Evolutionary conservation across 192 early-diverging fungal genomes (phyloP).

Genomic region (Rhizoclosmatium globosum): DNA sequence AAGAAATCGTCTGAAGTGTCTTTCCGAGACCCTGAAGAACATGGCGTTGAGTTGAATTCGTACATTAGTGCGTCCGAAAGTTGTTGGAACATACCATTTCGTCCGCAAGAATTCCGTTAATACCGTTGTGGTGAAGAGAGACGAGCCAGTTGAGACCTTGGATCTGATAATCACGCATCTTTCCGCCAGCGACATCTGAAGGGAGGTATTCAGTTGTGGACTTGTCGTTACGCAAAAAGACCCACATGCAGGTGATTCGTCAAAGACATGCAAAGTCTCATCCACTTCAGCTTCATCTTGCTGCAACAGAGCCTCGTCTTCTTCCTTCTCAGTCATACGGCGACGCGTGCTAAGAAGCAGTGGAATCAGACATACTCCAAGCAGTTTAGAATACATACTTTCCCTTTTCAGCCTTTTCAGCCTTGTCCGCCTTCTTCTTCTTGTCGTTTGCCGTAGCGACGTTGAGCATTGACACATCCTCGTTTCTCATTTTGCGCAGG

Average conservation of each 20-base stretch:
- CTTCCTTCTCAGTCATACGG: conserved; percentile 97
- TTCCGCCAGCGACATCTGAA: conserved; percentile 88
- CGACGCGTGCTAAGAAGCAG: conserved; percentile 64
- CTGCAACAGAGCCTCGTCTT: conserved; percentile 92
- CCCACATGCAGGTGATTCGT: conserved; percentile 88
- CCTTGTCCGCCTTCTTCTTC: conserved; percentile 45
- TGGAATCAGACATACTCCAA: not conserved
- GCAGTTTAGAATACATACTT: not conserved
- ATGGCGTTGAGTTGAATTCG: not conserved
- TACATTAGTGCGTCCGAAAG: not conserved
- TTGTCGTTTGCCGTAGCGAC: conserved; percentile 49
- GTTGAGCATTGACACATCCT: conserved; percentile 46
- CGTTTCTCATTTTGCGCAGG: conserved; percentile 53
- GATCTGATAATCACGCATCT: conserved; percentile 94
- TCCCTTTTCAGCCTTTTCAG: not conserved
- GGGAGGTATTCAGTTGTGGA: not conserved
- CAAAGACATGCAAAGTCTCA: conserved; percentile 69
- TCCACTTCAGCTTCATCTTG: conserved; percentile 66
- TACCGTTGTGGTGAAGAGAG: conserved; percentile 93
- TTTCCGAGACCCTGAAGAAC: conserved; percentile 85
- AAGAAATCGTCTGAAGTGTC: conserved; percentile 95
- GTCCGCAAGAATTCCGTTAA: conserved; percentile 99
- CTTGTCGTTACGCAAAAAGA: not conserved
- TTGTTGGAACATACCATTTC: conserved; percentile 77
- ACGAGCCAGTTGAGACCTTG: conserved; percentile 99